These are phyloP conservation scores for Medicago arabica DNA, from an alignment of 306 rosid species.

Conservation along the genomic window DNA sequence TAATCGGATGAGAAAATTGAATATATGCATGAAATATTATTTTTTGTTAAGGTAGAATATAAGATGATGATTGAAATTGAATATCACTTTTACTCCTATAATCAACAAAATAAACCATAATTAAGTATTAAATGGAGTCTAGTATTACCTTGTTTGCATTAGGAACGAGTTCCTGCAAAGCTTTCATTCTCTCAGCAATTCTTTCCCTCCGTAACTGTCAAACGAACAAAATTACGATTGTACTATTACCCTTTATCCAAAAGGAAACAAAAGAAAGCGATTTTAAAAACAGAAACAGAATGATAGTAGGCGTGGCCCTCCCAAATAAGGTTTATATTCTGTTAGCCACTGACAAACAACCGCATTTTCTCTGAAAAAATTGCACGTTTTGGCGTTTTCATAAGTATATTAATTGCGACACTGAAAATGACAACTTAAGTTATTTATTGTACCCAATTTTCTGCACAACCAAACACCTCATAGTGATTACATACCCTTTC, in stretches of 20 bases:
- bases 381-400: conserved; percentile 9
- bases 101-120: not conserved
- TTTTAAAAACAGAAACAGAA: conserved; percentile 1
- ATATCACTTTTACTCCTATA: not conserved
- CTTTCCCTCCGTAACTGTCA: conserved; percentile 96
- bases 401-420: not conserved
- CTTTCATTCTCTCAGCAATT: conserved; percentile 98
- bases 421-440: conserved; percentile 42
- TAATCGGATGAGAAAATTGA: too few relatives aligned
- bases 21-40: too few relatives aligned
- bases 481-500: conserved; percentile 63
- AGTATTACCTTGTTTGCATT: conserved; percentile 85
- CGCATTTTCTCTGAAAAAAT: conserved; percentile 1
- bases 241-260: conserved; percentile 28
- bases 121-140: not conserved
- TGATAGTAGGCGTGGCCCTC: not conserved
- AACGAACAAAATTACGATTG: not conserved
- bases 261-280: not conserved
- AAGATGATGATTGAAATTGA: not conserved
- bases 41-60: not conserved
- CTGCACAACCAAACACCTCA: conserved; percentile 19
- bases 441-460: conserved; percentile 25
- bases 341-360: conserved; percentile 20
- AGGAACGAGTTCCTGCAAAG: conserved; percentile 96
- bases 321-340: not conserved